A percentile compares a stretch with the other conserved stretches of the same genome.
Conservation (phyloP, 2,329 filamentous ascomycete species). For the Phialophora expanda region DNA sequence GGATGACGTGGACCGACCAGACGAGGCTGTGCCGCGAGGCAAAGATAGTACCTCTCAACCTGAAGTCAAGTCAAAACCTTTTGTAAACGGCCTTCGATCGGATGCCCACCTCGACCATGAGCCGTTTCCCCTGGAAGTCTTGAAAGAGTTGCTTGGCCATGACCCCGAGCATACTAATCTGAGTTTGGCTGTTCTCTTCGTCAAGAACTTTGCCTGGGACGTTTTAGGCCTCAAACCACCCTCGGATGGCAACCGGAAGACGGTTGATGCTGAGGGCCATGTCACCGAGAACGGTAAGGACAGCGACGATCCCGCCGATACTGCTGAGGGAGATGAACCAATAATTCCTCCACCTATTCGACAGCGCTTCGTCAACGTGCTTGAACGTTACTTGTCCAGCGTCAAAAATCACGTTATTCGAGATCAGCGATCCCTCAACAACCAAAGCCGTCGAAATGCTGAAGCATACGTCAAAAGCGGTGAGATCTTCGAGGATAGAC, state of each 20-base stretch:
- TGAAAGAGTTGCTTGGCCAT: constrained; percentile 93
- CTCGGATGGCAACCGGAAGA: constrained; percentile 79
- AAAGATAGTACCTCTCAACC: constrained; percentile 56
- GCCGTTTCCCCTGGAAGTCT: constrained; percentile 93
- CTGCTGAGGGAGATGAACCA: constrained; percentile 67
- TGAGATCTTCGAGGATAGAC: constrained; percentile 96
- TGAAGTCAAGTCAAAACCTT: constrained; percentile 63
- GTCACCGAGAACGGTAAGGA: constrained; percentile 60
- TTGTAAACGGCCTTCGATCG: constrained; percentile 59
- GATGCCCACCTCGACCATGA: constrained; percentile 74
- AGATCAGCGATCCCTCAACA: constrained; percentile 87
- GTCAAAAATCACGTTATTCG: constrained; percentile 85
- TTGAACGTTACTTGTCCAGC: constrained; percentile 89
- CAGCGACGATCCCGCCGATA: constrained; percentile 50
- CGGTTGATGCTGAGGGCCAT: constrained; percentile 78
- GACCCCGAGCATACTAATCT: constrained; percentile 92
- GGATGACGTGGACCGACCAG: constrained; percentile 68
- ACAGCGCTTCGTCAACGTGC: constrained; percentile 81
- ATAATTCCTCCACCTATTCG: constrained; percentile 78
- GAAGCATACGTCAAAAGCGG: constrained; percentile 98
- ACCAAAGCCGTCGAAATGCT: constrained; percentile 90
- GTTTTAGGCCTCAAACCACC: constrained; percentile 78
- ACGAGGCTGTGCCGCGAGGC: constrained; percentile 62
- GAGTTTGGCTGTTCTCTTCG: constrained; percentile 89
- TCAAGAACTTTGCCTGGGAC: constrained; percentile 96